phyloP scores from a whole-genome alignment of 1,139 yeast species.

The Candida glucosophila region DNA sequence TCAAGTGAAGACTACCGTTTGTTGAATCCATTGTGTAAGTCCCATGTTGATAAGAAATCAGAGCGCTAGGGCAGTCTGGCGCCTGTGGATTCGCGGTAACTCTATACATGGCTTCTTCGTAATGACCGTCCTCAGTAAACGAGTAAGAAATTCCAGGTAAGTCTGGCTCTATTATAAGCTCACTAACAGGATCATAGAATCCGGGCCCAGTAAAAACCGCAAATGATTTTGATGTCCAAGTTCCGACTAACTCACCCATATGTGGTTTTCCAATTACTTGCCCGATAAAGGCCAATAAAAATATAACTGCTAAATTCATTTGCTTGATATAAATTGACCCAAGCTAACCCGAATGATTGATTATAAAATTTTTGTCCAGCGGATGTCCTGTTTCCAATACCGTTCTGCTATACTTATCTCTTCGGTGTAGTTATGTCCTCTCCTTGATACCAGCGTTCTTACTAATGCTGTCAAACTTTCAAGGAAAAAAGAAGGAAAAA shows the following conservation, averaged over 20 bases:
- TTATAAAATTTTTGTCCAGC: too few relatives aligned
- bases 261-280: constrained; percentile 9
- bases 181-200: constrained; percentile 92
- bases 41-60: constrained; percentile 84
- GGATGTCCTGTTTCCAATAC: too few relatives aligned
- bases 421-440: too few relatives aligned
- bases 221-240: constrained; percentile 91
- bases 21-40: constrained; percentile 49
- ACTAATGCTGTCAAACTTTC: too few relatives aligned
- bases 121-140: constrained; percentile 84
- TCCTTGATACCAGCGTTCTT: too few relatives aligned
- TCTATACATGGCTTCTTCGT: constrained; percentile 83
- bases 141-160: constrained; percentile 91
- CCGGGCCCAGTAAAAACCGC: constrained; percentile 97
- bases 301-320: neutral
- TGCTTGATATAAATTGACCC: too few relatives aligned
- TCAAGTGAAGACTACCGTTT: constrained; percentile 62
- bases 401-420: too few relatives aligned
- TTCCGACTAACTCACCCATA: constrained; percentile 56
- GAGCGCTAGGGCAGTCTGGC: constrained; percentile 79
- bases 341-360: too few relatives aligned
- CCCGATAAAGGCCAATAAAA: neutral
- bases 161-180: constrained; percentile 86
- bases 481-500: too few relatives aligned
- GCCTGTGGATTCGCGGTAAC: constrained; percentile 62